These are phyloP conservation scores for Aspergillus homomorphus DNA, from an alignment of 495 filamentous ascomycete genomes.

Conservation along the genomic window DNA sequence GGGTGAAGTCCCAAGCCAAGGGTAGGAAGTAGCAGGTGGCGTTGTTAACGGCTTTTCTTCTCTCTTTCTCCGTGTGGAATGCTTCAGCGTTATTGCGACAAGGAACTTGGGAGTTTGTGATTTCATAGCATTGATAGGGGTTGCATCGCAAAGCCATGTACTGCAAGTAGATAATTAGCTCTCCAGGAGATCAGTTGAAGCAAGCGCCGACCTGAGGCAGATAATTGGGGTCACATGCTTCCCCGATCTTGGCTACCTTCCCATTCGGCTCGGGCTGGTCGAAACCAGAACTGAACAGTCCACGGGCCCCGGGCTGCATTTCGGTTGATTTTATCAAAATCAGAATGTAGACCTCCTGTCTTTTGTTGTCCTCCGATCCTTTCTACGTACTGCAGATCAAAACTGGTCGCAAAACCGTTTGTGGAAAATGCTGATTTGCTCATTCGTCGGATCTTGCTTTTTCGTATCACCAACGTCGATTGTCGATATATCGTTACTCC, in stretches of 20 bases:
- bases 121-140: not conserved
- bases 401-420: not conserved
- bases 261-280: not conserved
- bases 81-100: not conserved
- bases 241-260: not conserved
- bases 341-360: not conserved
- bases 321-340: not conserved
- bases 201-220: not conserved
- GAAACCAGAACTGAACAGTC: not conserved
- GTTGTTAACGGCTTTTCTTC: not conserved
- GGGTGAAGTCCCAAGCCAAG: too few species aligned
- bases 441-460: not conserved
- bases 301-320: too few species aligned
- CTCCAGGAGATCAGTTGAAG: too few species aligned
- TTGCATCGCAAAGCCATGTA: not conserved
- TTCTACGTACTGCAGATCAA: not conserved
- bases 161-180: too few species aligned
- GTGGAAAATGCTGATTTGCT: conserved; percentile 1
- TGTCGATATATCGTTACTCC: conserved; percentile 1
- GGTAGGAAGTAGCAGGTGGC: not conserved
- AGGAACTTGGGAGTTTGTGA: not conserved
- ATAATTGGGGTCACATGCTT: not conserved
- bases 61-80: not conserved
- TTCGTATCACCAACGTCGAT: not conserved
- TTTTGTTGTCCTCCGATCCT: not conserved